Percentiles rank a stretch among this genome's conserved stretches.
phyloP scores from a whole-genome alignment of 2,329 filamentous ascomycete genomes.

The Colletotrichum theobromicola region DNA sequence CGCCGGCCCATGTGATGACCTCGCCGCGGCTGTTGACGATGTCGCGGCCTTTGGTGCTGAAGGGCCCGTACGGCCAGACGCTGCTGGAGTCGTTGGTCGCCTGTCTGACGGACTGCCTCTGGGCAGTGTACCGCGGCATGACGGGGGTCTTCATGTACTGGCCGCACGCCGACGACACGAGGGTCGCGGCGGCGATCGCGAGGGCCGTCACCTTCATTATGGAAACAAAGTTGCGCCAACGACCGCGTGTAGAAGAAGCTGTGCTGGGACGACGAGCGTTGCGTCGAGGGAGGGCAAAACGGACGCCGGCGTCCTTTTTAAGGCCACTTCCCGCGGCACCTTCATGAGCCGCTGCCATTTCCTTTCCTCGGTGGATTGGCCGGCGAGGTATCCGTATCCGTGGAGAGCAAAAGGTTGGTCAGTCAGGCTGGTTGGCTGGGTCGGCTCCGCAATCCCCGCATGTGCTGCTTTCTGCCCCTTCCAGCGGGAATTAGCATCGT shows the following conservation, averaged over 20 bases:
- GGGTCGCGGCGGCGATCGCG: constrained; percentile 4
- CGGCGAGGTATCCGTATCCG: background rate
- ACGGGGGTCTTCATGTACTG: constrained; percentile 10
- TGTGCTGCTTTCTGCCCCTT: background rate
- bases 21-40: constrained; percentile 40
- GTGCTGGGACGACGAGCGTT: background rate
- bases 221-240: background rate
- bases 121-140: background rate
- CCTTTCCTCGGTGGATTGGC: background rate
- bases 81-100: constrained; percentile 2
- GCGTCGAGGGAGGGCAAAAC: background rate
- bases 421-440: background rate
- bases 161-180: constrained; percentile 9
- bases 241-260: background rate
- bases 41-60: constrained; percentile 40
- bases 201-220: constrained; percentile 8
- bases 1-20: constrained; percentile 47
- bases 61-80: constrained; percentile 39
- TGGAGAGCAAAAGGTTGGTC: background rate
- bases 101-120: background rate
- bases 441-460: constrained; percentile 21
- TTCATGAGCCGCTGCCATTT: background rate
- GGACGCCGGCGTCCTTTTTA: background rate
- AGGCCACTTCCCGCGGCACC: background rate
- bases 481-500: background rate